Percentiles rank a stretch among this genome's conserved stretches.
phyloP scores from a whole-genome alignment of 768 basidiomycete species.

The Podaxis sp. region DNA sequence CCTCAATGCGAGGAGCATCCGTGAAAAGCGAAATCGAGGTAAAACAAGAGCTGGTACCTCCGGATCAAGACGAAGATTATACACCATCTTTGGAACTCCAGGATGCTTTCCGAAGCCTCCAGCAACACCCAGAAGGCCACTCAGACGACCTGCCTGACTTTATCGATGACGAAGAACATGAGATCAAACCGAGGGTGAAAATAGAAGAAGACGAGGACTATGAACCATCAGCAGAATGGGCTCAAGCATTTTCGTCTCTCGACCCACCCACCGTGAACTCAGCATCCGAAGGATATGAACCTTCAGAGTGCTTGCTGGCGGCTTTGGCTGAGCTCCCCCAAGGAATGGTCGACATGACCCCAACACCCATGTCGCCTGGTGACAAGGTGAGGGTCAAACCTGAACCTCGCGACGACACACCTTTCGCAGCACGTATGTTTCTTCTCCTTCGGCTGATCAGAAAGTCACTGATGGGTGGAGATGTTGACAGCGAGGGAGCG shows the following conservation, averaged over 20 bases:
- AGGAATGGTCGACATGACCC: slow-evolving; percentile 5
- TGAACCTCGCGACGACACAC: neutral
- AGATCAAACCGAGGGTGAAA: slow-evolving; percentile 9
- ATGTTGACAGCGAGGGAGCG: neutral
- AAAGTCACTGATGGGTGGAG: neutral
- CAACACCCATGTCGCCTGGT: neutral
- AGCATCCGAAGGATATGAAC: neutral
- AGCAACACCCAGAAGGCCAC: neutral
- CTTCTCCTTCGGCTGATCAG: too few relatives aligned
- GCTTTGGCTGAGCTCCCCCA: slow-evolving; percentile 15
- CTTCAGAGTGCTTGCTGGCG: slow-evolving; percentile 8
- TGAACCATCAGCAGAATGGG: slow-evolving; percentile 14
- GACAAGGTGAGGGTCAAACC: neutral
- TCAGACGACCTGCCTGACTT: neutral
- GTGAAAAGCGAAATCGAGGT: slow-evolving; percentile 7
- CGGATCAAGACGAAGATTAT: slow-evolving; percentile 11
- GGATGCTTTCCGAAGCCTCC: slow-evolving; percentile 12
- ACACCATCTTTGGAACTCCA: slow-evolving; percentile 16
- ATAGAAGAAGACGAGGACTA: slow-evolving; percentile 10
- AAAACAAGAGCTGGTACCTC: slow-evolving; percentile 8
- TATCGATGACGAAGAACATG: neutral
- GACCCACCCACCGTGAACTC: neutral
- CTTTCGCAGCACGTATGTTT: neutral
- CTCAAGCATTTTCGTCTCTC: neutral
- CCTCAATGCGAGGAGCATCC: neutral